Conservation (phyloP, 768 basidiomycete species). For the Hericium erinaceus region DNA sequence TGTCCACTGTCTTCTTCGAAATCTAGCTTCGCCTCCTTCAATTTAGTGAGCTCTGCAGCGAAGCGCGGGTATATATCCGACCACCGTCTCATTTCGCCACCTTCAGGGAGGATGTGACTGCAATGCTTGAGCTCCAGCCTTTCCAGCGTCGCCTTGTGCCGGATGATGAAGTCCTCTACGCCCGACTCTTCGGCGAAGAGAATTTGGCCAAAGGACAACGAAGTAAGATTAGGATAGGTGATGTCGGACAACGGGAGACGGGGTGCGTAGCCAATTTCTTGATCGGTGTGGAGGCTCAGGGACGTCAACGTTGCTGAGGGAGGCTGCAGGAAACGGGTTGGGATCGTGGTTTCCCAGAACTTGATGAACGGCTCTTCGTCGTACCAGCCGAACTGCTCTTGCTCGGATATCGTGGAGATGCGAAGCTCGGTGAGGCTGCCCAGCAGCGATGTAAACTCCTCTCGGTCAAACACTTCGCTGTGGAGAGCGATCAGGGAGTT, state of each 20-base stretch:
- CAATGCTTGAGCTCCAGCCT: neutral
- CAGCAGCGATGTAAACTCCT: neutral
- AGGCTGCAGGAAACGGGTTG: neutral
- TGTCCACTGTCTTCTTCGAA: neutral
- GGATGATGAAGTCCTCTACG: slow-evolving; percentile 3
- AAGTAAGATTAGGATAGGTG: neutral
- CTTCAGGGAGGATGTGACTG: neutral
- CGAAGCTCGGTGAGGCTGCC: neutral
- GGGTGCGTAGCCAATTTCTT: neutral
- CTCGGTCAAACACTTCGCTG: neutral
- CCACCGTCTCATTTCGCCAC: neutral
- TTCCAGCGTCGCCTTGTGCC: neutral
- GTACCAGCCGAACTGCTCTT: neutral
- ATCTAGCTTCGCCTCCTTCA: neutral
- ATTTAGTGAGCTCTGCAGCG: neutral
- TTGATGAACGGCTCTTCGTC: neutral
- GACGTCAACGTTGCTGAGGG: neutral
- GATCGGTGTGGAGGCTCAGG: neutral
- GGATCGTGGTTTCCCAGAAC: neutral
- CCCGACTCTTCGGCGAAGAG: neutral
- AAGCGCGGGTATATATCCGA: neutral
- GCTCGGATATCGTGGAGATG: neutral
- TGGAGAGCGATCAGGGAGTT: neutral
- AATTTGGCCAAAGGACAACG: neutral
- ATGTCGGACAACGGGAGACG: neutral